phyloP scores from a whole-genome alignment of 169 alveolate species.

The Neospora caninum region DNA sequence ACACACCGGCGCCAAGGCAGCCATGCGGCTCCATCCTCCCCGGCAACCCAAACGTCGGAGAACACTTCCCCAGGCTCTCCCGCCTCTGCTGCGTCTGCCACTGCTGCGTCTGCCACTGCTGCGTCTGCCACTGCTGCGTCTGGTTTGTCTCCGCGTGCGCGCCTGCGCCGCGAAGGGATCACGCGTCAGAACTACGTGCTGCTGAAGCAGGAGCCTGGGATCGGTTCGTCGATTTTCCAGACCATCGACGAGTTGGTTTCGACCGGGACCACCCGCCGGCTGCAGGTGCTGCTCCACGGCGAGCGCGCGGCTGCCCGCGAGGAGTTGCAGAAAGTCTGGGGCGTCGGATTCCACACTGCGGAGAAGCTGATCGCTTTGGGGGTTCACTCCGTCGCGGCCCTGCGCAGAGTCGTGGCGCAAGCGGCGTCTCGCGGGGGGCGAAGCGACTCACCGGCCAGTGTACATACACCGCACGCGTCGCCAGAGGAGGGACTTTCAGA shows the following conservation, averaged over 20 bases:
- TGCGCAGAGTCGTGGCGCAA: slow-evolving; percentile 49
- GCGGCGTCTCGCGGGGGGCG: background rate
- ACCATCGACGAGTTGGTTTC: slow-evolving; percentile 18
- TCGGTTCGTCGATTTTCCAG: slow-evolving; percentile 32
- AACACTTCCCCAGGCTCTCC: background rate
- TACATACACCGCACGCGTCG: too few species aligned
- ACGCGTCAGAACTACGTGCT: slow-evolving; percentile 17
- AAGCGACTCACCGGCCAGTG: too few species aligned
- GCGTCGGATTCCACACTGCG: slow-evolving; percentile 89
- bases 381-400: slow-evolving; percentile 76
- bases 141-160: background rate
- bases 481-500: too few species aligned
- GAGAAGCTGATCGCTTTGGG: slow-evolving; percentile 79
- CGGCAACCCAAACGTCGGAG: background rate
- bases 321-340: slow-evolving; percentile 78
- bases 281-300: slow-evolving; percentile 16
- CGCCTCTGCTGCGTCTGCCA: too few species aligned
- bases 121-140: background rate
- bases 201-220: slow-evolving; percentile 31
- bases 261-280: slow-evolving; percentile 24
- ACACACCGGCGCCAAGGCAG: background rate
- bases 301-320: background rate
- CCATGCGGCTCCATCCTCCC: too few species aligned
- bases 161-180: slow-evolving; percentile 2
- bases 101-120: too few species aligned